Base-by-base conservation (phyloP, 2,329 filamentous ascomycete genomes). In the Xylariaceae sp. region DNA sequence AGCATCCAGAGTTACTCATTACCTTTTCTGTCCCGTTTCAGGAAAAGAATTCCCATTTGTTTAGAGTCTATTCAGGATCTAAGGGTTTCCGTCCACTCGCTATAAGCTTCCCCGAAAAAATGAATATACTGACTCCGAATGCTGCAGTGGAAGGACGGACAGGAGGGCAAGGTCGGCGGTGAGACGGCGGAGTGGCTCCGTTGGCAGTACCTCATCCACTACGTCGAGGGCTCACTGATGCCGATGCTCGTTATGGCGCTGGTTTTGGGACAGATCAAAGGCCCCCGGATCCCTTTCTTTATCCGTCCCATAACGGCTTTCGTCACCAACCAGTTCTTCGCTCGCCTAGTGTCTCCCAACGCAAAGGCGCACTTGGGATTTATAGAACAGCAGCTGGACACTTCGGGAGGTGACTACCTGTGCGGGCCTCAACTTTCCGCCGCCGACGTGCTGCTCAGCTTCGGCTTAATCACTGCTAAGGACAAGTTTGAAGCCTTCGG, bases 221-320 rank as follows among this genome's bases (percentile, higher is more conserved):
- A 93, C 73, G 81, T 85, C 4, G 93, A 97, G 75, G 93, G 93
- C 10, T 90, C 84, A 58, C 75, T 97, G 59, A 95, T 70, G 68
- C 52, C 66, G 20, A 59, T 63, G 44, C 49, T 71, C 20, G 26
- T 65, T 19, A 56, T 64, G 59, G 54, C 60, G 9, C 63, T 70
- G 61, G 56, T 71, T 10, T 20, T 71, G 5, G 55, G 62, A 9
- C 49, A 49, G 46, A 72, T 84, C 60, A 79, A 78, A 57, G 75
- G 77, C 1, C 66, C 73, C 1, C 67, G 68, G 20, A 71, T 84
- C 1, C 82, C 82, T 16, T 84, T 83, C 70, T 74, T 81, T 64
- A 70, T 84, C 60, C 78, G 81, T 1, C 81, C 81, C 56, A 72
- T 85, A 54, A 80, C 81, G 2, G 65, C 71, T 18, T 62, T 75